Percentiles rank a stretch among this genome's conserved stretches.
Conservation (phyloP, 2,329 filamentous ascomycete genomes). For the Chrysoporthe austroafricana region DNA sequence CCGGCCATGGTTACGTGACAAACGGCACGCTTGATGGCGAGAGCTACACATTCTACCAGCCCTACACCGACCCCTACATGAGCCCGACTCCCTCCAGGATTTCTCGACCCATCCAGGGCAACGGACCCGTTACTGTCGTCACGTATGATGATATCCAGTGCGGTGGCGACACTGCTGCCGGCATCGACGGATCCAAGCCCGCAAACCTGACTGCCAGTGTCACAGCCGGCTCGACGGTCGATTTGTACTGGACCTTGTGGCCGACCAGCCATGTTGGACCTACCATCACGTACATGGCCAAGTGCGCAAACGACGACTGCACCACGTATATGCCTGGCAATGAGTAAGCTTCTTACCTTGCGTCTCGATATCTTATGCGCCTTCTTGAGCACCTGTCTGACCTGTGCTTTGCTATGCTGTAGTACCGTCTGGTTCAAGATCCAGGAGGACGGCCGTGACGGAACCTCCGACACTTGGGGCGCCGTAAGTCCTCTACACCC, state of each 20-base stretch:
- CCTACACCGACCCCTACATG: constrained; percentile 24
- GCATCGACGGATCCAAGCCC: constrained; percentile 52
- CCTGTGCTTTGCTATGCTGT: not conserved
- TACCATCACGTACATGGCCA: constrained; percentile 38
- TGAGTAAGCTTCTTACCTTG: too few relatives aligned
- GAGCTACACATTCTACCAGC: constrained; percentile 25
- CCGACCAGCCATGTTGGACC: constrained; percentile 43
- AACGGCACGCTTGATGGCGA: constrained; percentile 27
- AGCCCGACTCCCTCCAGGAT: constrained; percentile 41
- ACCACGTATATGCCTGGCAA: constrained; percentile 24
- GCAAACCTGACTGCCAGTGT: constrained; percentile 56
- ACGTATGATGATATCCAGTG: constrained; percentile 59
- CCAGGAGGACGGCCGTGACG: constrained; percentile 25
- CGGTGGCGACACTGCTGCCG: constrained; percentile 55
- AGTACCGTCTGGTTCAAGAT: constrained; percentile 29
- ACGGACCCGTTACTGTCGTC: constrained; percentile 60
- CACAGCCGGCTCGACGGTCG: constrained; percentile 57
- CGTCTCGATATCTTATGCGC: not conserved
- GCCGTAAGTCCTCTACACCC: constrained; percentile 35
- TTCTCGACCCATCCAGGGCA: constrained; percentile 60
- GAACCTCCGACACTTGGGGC: constrained; percentile 54
- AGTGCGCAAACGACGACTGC: constrained; percentile 24
- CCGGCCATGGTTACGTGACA: constrained; percentile 28
- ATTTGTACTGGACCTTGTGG: constrained; percentile 59
- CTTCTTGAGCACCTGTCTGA: not conserved